These are phyloP conservation scores for Tetratostichococcus sp. DNA, from an alignment of 139 green algal species.

Conservation along the genomic window DNA sequence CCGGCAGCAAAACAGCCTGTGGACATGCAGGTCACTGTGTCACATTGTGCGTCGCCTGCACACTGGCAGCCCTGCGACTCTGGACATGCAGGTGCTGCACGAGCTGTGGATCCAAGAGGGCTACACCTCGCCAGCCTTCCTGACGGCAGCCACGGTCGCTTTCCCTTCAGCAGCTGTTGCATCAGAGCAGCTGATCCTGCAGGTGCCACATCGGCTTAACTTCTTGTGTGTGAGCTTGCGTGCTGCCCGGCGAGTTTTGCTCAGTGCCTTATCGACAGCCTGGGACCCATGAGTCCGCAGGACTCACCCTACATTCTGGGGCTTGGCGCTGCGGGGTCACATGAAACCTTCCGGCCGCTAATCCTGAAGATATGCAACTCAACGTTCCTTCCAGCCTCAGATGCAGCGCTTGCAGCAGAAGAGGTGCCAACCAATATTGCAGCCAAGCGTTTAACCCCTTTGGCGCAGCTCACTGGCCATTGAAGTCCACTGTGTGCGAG, in stretches of 20 bases:
- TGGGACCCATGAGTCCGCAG: neutral
- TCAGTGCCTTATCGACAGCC: too few species aligned
- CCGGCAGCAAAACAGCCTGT: too few species aligned
- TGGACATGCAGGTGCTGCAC: slow-evolving; percentile 78
- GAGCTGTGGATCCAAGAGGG: slow-evolving; percentile 39
- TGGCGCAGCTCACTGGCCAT: too few species aligned
- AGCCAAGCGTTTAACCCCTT: too few species aligned
- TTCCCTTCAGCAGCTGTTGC: neutral
- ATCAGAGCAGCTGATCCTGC: slow-evolving; percentile 27
- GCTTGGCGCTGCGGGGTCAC: slow-evolving; percentile 23
- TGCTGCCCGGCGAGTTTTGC: too few species aligned
- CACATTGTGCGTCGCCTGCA: too few species aligned
- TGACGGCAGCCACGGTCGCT: neutral
- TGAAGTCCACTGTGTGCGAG: too few species aligned
- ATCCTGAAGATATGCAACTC: slow-evolving; percentile 49
- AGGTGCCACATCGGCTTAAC: too few species aligned
- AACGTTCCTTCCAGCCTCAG: slow-evolving; percentile 18
- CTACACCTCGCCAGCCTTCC: slow-evolving; percentile 9
- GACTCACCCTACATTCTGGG: slow-evolving; percentile 50
- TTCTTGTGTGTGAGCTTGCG: too few species aligned
- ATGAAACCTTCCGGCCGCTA: slow-evolving; percentile 19
- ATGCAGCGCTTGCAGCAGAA: neutral
- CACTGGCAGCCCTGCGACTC: too few species aligned
- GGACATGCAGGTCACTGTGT: too few species aligned
- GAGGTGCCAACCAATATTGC: too few species aligned